Conservation (phyloP, 495 filamentous ascomycete species). For the Hypoxylon trugodes region DNA sequence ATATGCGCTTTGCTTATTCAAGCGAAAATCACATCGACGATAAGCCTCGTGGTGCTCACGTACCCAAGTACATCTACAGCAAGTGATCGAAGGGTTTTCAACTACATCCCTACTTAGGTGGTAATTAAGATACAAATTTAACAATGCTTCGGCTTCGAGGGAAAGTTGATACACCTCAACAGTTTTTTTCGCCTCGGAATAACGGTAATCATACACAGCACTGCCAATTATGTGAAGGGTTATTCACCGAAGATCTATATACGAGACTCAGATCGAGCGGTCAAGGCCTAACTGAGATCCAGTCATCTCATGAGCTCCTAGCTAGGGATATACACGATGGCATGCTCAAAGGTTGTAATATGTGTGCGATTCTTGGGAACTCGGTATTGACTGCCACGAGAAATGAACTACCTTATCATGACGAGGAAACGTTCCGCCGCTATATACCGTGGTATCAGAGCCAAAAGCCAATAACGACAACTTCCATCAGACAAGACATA, state of each 20-base stretch:
- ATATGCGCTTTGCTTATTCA: no score
- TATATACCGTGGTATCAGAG: constrained; percentile 13
- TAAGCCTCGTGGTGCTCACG: no score
- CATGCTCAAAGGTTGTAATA: constrained; percentile 2
- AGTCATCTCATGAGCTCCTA: constrained; percentile 1
- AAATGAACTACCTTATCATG: background rate
- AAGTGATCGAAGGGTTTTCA: no score
- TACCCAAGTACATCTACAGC: no score
- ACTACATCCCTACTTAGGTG: no score
- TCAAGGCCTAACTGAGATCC: background rate
- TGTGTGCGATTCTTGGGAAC: constrained; percentile 6
- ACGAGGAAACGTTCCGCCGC: background rate
- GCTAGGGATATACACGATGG: background rate
- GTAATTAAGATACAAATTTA: no score
- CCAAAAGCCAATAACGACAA: background rate
- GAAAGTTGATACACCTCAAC: background rate
- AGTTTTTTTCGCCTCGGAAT: background rate
- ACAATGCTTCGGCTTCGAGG: constrained; percentile 7
- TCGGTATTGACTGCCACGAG: background rate
- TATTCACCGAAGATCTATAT: constrained; percentile 7
- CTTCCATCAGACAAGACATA: background rate
- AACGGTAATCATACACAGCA: background rate
- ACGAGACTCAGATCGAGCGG: background rate
- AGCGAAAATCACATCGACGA: no score
- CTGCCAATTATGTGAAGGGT: background rate